Evolutionary conservation across 148 eudicot species (phyloP).

Genomic region (Amaranthus hypochondriacus): DNA sequence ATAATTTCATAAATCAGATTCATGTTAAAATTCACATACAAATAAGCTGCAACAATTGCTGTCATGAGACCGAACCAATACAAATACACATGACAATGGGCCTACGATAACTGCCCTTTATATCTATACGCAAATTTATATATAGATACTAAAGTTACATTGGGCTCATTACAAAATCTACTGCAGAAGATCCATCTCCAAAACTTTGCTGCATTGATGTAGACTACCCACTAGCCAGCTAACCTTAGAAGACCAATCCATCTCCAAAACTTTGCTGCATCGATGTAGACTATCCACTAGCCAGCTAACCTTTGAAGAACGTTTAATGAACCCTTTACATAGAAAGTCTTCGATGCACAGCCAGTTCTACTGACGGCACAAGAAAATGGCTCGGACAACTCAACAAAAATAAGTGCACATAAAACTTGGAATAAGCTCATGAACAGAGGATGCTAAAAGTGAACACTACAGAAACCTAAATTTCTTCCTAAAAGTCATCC

Average conservation of each 20-base stretch:
- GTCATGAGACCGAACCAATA: conserved; percentile 18
- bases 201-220: conserved; percentile 6
- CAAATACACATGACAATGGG: conserved; percentile 16
- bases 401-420: not conserved
- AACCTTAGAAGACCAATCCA: conserved; percentile 12
- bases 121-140: conserved; percentile 19
- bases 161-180: not conserved
- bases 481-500: not conserved
- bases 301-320: conserved; percentile 5
- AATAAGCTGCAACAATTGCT: conserved; percentile 18
- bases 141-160: conserved; percentile 24
- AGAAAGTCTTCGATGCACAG: not conserved
- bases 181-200: conserved; percentile 19
- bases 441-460: conserved; percentile 15
- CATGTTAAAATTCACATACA: conserved; percentile 4
- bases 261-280: conserved; percentile 14
- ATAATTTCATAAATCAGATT: not conserved
- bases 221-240: not conserved
- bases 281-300: not conserved
- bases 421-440: conserved; percentile 8
- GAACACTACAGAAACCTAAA: conserved; percentile 6
- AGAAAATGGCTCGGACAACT: not conserved
- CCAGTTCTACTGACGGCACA: not conserved
- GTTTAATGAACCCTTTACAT: not conserved
- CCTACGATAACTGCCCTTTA: conserved; percentile 15